Conservation (phyloP, 2,329 filamentous ascomycete species). For the Fusarium albidum region DNA sequence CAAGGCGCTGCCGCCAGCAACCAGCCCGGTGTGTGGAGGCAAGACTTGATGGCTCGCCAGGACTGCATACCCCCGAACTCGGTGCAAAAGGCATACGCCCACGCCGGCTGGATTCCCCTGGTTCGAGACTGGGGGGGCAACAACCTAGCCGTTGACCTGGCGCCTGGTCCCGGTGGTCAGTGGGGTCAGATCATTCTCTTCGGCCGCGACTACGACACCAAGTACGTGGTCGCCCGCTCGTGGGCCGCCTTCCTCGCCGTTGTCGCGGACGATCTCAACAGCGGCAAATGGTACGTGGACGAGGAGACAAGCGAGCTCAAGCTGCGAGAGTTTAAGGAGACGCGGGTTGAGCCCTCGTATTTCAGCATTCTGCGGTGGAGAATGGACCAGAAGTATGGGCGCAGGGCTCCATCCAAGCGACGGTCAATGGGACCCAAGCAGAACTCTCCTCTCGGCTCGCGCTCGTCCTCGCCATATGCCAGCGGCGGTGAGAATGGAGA, state of each 20-base stretch:
- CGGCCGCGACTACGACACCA: slow-evolving; percentile 97
- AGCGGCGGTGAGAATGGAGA: slow-evolving; percentile 70
- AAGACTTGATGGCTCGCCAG: slow-evolving; percentile 84
- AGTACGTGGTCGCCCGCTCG: slow-evolving; percentile 93
- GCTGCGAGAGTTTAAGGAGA: slow-evolving; percentile 87
- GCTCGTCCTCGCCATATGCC: slow-evolving; percentile 68
- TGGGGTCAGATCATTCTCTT: slow-evolving; percentile 99
- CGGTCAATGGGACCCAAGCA: slow-evolving; percentile 58
- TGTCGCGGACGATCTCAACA: slow-evolving; percentile 89
- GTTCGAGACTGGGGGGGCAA: slow-evolving; percentile 99
- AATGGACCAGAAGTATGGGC: slow-evolving; percentile 92
- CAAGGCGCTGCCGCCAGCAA: slow-evolving; percentile 61
- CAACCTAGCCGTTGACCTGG: slow-evolving; percentile 92
- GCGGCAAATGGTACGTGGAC: slow-evolving; percentile 90
- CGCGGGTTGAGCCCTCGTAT: slow-evolving; percentile 90
- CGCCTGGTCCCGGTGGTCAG: slow-evolving; percentile 85
- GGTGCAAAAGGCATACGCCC: slow-evolving; percentile 91
- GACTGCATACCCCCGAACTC: slow-evolving; percentile 87
- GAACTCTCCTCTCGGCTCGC: slow-evolving; percentile 57
- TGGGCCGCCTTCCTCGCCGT: slow-evolving; percentile 89
- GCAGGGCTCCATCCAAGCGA: slow-evolving; percentile 62
- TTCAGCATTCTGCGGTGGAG: slow-evolving; percentile 96
- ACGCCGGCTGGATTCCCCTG: slow-evolving; percentile 94
- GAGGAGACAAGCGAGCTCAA: slow-evolving; percentile 93
- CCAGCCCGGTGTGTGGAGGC: slow-evolving; percentile 75